Conservation (phyloP, 306 rosid species). For the Erythrophleum fordii region DNA sequence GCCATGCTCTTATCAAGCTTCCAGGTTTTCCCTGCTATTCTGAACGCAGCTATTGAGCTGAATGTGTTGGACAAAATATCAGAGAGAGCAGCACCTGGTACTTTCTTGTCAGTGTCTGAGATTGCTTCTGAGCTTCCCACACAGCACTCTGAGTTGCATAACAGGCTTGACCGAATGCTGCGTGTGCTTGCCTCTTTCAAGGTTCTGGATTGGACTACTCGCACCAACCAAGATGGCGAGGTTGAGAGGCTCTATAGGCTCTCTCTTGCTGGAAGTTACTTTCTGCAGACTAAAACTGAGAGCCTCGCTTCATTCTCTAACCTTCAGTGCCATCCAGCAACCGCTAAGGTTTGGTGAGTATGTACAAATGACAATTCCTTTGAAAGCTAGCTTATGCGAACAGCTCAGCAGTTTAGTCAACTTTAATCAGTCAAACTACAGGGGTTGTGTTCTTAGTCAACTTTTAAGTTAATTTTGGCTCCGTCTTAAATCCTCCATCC, state of each 20-base stretch:
- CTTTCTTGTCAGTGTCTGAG: slow-evolving; percentile 14
- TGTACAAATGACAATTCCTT: not conserved
- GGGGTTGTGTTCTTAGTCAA: too few relatives aligned
- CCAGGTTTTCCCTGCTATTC: slow-evolving; percentile 8
- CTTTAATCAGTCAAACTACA: too few relatives aligned
- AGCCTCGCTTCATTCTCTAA: slow-evolving; percentile 11
- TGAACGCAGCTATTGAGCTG: slow-evolving; percentile 38
- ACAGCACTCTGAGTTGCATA: not conserved
- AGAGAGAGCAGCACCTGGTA: not conserved
- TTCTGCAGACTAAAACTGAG: slow-evolving; percentile 5
- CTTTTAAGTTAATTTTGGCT: too few relatives aligned
- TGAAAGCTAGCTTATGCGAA: too few relatives aligned
- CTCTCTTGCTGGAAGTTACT: slow-evolving; percentile 28
- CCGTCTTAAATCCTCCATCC: too few relatives aligned
- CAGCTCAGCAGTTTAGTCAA: too few relatives aligned
- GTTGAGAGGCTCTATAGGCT: slow-evolving; percentile 35
- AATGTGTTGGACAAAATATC: slow-evolving; percentile 30
- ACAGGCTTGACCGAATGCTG: slow-evolving; percentile 31
- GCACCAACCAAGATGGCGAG: not conserved
- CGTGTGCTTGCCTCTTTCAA: slow-evolving; percentile 29
- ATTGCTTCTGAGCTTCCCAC: slow-evolving; percentile 29
- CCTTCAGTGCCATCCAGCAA: not conserved
- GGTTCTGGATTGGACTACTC: slow-evolving; percentile 5
- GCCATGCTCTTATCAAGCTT: slow-evolving; percentile 29
- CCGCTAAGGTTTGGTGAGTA: slow-evolving; percentile 25